Base-by-base conservation (phyloP, 2,329 filamentous ascomycete species). In the Trichophyton simii region DNA sequence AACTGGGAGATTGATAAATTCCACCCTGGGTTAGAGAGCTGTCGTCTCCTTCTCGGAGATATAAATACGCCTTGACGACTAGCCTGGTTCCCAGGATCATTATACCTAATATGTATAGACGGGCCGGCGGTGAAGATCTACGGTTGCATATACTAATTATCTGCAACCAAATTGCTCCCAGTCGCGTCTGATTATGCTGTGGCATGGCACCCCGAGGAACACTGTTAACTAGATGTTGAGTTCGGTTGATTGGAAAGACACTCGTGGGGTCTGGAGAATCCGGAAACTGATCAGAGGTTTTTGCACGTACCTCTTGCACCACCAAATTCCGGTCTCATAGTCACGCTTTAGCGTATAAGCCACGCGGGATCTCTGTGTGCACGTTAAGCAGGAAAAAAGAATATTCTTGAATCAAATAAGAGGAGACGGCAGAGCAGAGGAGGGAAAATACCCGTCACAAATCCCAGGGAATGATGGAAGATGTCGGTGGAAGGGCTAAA, bases 291-390 rank as follows among this genome's bases (percentile, higher is more conserved):
- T 34, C 52, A n/a, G 52, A 20, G 52, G 52, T 34, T 34, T 28
- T 28, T 36, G 31, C 52, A 55, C 52, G 52, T 55, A 34, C 52
- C 52, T 20, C 52, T 55, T 34, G 52, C 31, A 55, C 52, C n/a
- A 36, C 31, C 52, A 9, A 36, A 36, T 34, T 55, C 28, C 6
- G 36, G 28, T 55, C n/a, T 31, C n/a, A 20, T 55, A 55, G 52
- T 55, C 28, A 36, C 52, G n/a, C 52, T 52, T 54, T 55, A 55
- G 52, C 52, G 52, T 55, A 55, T 55, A 28, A 55, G 52, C 52
- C 52, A 55, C 52, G 52, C 52, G 52, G 52, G 52, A 55, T 55
- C 20, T 54, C 52, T 8, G 13, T 55, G 18, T 25, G 28, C 25
- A 34, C 13, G 15, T 55, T 36, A 36, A 36, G 28, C 18, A 6